Evolutionary conservation across 495 filamentous ascomycete genomes (phyloP), one percentile per base, ranked within the genome.

Genomic region (Daldinia caldariorum): DNA sequence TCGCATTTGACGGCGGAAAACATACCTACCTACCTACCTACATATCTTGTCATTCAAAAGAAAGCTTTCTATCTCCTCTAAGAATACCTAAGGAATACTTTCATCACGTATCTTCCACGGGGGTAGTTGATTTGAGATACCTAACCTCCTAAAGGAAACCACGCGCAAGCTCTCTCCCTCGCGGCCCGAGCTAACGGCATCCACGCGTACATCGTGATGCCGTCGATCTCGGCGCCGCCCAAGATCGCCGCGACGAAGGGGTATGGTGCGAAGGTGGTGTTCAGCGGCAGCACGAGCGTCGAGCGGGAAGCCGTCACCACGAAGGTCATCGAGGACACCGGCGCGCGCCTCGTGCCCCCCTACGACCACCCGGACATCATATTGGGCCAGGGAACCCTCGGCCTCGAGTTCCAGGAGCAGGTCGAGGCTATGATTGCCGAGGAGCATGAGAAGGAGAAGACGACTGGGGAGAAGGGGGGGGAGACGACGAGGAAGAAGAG

Each of bases 351-450:
- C 6, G 83, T 99, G 2, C 94, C 94, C 49, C 94, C 95, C 3
- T 97, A 97, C 73, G 92, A 98, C 77, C 91, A 98, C 78, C 89
- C 90, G 16, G 84, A 97, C 75, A 92, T 97, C 62, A 91, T 99
- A 35, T 87, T 96, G 2, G 95, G 95, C 0, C 93, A 97, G 80
- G 95, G 94, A 0, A 99, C 95, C 1, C 84, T 91, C 62, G 94
- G 86, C 1, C 72, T 98, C n/a, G 95, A 99, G 74, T 78, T 97
- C 16, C 86, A 91, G 66, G 80, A 81, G 58, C 93, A 97, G 76
- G 90, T 89, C 6, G 76, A 72, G 35, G 86, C 29, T 4, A 51
- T 60, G 57, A 57, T 69, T 55, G 62, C 55, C 3, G 67, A 66
- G 34, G 60, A 58, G 38, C 61, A 16, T 0, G 59, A 6, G 34